Base-by-base conservation (phyloP, 768 basidiomycete species). In the Pisolithus marmoratus region DNA sequence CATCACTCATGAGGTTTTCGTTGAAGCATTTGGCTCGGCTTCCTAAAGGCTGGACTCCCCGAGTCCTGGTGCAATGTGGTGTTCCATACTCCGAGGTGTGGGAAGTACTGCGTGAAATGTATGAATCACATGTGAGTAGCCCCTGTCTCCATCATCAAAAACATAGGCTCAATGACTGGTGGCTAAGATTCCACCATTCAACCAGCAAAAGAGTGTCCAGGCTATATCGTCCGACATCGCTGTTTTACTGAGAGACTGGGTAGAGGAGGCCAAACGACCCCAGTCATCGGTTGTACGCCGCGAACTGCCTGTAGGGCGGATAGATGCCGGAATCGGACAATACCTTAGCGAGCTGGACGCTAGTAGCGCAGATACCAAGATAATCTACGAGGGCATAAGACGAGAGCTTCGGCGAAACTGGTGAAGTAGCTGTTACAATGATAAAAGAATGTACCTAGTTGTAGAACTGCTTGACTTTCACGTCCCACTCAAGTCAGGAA, bases 101-200 rank as follows among this genome's bases (percentile, higher is more conserved):
- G 82, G 86, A 90, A 58, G 80, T 87, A 20, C 76, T 91, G 56
- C 85, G 90, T 58, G 86, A 86, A 63, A 86, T 92, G 79, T 89
- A 90, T 55, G 87, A 92, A 64, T 89, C 88, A 23, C 88, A 92
- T 72, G 94, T 93, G 67, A 60, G 75, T 66, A 19, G 38, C 12
- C 27, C 24, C 27, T 53, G 52, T 48, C 49, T 51, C 12, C 38
- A 43, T 24, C 43, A 11, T 2, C 19, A 37, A 48, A 26, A 20
- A 49, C 8, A 43, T 17, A 26, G 36, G 14, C 50, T 54, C 22
- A 60, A 52, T 17, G 37, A 8, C 36, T 26, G 48, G 26, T 17
- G 53, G 29, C 31, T 5, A 56, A 90, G 87, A 78, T 90, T 20
- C 87, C 90, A 15, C 88, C 90, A 7, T 93, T 90, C 74, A 88